Conservation (phyloP, 352 stramenopile genomes). For the Phytopythium sindhum region DNA sequence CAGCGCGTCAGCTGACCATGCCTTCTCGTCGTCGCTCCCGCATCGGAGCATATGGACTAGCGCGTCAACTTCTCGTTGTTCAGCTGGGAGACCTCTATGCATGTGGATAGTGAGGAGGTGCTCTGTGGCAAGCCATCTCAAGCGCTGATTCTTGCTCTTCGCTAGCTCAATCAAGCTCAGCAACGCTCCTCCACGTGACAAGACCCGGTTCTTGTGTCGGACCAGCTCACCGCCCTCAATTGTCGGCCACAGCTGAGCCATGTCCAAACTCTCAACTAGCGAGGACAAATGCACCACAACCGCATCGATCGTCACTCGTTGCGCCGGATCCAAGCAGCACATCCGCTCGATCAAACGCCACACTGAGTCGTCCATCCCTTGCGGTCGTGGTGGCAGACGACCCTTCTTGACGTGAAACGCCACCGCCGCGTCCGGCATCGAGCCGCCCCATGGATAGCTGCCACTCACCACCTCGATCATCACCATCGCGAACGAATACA, state of each 20-base stretch:
- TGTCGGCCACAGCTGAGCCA: neutral
- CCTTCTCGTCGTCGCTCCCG: neutral
- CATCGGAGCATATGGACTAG: neutral
- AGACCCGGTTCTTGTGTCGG: neutral
- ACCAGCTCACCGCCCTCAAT: neutral
- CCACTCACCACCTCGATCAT: too few relatives aligned
- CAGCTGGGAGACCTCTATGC: neutral
- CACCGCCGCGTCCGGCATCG: conserved; percentile 6
- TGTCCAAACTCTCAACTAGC: conserved; percentile 9
- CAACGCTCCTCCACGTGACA: neutral
- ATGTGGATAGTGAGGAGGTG: neutral
- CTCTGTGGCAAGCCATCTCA: neutral
- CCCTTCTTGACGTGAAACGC: conserved; percentile 21
- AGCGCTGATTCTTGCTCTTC: neutral
- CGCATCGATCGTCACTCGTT: conserved; percentile 24
- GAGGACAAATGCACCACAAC: conserved; percentile 23
- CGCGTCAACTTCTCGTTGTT: neutral
- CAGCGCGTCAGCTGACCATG: neutral
- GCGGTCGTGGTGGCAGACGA: conserved; percentile 15
- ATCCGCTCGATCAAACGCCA: conserved; percentile 26
- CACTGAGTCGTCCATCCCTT: conserved; percentile 19
- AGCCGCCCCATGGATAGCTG: neutral
- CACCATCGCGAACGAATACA: too few relatives aligned
- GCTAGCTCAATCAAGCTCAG: neutral
- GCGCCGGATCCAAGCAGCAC: conserved; percentile 26